Evolutionary conservation across 768 basidiomycete genomes (phyloP), one percentile per base, ranked within the genome.

Genomic region (Mycena metata): DNA sequence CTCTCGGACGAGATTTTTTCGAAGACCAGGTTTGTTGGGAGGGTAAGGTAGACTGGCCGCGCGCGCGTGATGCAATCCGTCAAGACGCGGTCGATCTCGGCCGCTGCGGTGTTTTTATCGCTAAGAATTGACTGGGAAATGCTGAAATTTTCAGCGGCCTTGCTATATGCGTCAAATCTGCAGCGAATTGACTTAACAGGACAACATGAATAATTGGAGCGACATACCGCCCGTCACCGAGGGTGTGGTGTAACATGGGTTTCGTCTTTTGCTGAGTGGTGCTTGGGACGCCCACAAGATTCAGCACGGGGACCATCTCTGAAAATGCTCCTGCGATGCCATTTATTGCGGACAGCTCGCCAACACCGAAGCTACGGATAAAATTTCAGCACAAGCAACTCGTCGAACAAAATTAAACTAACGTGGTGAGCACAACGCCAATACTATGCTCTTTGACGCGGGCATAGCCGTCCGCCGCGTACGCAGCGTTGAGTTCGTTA

Each of bases 381-480:
- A 15, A 41, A 43, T 64, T 23, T 71, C 4, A 58, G 24, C 33
- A 36, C 41, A 43, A 57, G 30, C 3, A 21, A 8, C 10, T 19
- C 30, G 4, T 45, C 15, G 35, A 62, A 9, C 30, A 15, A 33
- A 30, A 30, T 39, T 3, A 23, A 0, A 74, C 83, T n/a, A 73
- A 91, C 91, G 92, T 98, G 13, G 96, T 97, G 36, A 87, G 79
- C 6, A 96, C 79, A 10, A 89, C 93, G 56, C 93, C 93, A 54
- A 95, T 80, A 72, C 88, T 84, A 52, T 84, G 81, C 56, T 90
- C 88, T 71, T 95, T 96, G 59, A 96, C 90, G 64, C 96, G 88
- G 21, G 96, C 94, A 78, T 97, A 97, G 13, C 96, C 96, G 75
- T 96, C 96, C 0, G 94, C 94, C 17, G 96, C 96, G 78, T 98